These are phyloP conservation scores for Aspergillus ustus DNA, from an alignment of 2,329 filamentous ascomycete species.

Conservation along the genomic window DNA sequence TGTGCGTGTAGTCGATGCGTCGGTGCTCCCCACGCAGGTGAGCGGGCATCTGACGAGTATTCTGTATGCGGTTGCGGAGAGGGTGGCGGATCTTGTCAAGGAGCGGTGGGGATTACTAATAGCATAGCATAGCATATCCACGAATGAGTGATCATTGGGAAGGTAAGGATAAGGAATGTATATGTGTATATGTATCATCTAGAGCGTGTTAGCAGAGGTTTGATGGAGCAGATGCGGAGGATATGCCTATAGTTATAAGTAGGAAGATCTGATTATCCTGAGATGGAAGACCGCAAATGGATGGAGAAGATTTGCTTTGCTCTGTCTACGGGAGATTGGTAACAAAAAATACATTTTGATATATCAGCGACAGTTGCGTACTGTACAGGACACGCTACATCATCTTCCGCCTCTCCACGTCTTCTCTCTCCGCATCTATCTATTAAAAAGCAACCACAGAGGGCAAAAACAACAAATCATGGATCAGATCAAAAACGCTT, in stretches of 20 bases:
- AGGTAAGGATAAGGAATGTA: too few relatives aligned
- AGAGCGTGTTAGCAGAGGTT: too few relatives aligned
- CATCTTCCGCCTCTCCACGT: slow-evolving; percentile 24
- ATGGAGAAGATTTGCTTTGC: too few relatives aligned
- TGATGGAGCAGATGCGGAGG: too few relatives aligned
- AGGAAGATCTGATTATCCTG: too few relatives aligned
- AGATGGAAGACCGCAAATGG: too few relatives aligned
- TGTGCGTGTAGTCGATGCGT: slow-evolving; percentile 23
- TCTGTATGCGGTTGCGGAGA: slow-evolving; percentile 22
- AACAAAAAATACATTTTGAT: slow-evolving; percentile 35
- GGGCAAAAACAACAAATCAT: slow-evolving; percentile 19
- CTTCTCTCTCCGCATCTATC: slow-evolving; percentile 27
- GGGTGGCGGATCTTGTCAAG: slow-evolving; percentile 19
- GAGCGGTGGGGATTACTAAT: background rate
- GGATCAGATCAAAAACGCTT: slow-evolving; percentile 20
- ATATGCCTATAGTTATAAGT: too few relatives aligned
- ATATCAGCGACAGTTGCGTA: slow-evolving; percentile 39
- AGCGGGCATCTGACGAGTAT: slow-evolving; percentile 21
- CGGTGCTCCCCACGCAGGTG: slow-evolving; percentile 21
- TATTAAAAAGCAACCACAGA: slow-evolving; percentile 32
- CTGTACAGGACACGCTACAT: slow-evolving; percentile 37
- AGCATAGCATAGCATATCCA: too few relatives aligned
- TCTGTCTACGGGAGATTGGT: background rate
- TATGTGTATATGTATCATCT: too few relatives aligned
- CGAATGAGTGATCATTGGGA: too few relatives aligned